Conservation (phyloP, 371 early-diverging fungal genomes). For the Choanephora cucurbitarum region DNA sequence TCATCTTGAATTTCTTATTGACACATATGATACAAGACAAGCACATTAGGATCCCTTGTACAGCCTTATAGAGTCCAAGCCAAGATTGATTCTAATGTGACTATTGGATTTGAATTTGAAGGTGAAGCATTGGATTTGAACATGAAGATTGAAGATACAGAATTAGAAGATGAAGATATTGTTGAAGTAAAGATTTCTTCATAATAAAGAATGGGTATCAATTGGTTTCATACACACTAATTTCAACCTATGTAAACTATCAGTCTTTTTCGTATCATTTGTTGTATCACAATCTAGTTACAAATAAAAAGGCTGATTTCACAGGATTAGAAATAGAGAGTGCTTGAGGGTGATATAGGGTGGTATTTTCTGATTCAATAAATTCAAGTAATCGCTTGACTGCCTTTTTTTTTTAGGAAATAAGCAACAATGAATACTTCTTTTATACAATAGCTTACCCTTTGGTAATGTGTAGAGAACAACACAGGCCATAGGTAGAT, state of each 20-base stretch:
- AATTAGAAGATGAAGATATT: conserved; percentile 45
- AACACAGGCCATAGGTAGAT: conserved; percentile 51
- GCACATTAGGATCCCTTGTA: conserved; percentile 1
- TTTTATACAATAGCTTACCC: too few relatives aligned
- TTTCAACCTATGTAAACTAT: conserved; percentile 42
- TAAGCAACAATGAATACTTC: too few relatives aligned
- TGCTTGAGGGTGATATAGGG: conserved; percentile 37
- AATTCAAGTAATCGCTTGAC: conserved; percentile 36
- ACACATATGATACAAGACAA: background rate
- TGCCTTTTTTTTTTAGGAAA: too few relatives aligned
- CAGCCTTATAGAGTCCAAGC: conserved; percentile 3
- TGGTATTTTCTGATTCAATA: conserved; percentile 45
- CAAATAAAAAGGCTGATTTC: conserved; percentile 51
- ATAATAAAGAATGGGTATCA: too few relatives aligned
- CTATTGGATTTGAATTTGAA: conserved; percentile 34
- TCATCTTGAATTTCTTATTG: background rate
- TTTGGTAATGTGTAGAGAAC: conserved; percentile 49
- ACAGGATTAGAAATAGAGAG: conserved; percentile 48
- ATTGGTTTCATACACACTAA: conserved; percentile 21
- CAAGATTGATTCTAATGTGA: background rate
- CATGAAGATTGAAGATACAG: conserved; percentile 30
- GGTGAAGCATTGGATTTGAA: conserved; percentile 32
- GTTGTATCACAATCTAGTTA: too few relatives aligned
- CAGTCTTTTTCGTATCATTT: too few relatives aligned
- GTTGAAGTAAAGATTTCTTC: conserved; percentile 33